Evolutionary conservation across 164 flowering plant genomes (phyloP), one percentile per base, ranked within the genome.

Genomic region (Umbilicus rupestris): DNA sequence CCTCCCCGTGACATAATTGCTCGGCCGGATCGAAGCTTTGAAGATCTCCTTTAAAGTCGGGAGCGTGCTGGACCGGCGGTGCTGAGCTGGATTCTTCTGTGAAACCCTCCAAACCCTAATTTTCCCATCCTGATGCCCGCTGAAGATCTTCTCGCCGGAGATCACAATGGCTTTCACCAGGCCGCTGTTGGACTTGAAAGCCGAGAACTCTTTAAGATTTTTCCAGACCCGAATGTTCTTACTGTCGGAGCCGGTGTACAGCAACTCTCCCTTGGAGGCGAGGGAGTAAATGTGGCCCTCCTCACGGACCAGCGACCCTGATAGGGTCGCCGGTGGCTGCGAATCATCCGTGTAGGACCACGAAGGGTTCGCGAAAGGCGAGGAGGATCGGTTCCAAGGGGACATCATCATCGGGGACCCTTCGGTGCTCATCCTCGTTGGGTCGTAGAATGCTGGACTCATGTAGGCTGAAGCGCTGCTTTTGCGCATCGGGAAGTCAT

Each of bases 241-340:
- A 80, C 97, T 89, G 62, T 91, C 96, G 1, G 97, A 91, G n/a
- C 97, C 97, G 3, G 97, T 91, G 80, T 89, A 91, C 1, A 89
- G 78, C 8, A 91, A 75, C 12, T 80, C 93, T 0, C 79, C 83
- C 16, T 76, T 19, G 3, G 93, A 82, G 4, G 93, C 93, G 1
- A 91, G 66, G 16, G 96, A 87, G 64, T 89, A 91, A 3, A 91
- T 83, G 65, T 88, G 93, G 2, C 96, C 97, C 39, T 91, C 97
- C 69, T 91, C 93, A 17, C 96, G 88, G 9, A 85, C 82, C 7
- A 91, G 79, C 22, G 96, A 88, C 0, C 91, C 93, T 31, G 88
- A 73, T 9, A 91, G 81, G 20, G 82, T 73, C 29, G 73, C 78
- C 47, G 69, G 75, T 1, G 81, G 80, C 19, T 59, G 31, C 39